Conservation (phyloP, 768 basidiomycete species). For the Dacryopinax primogenitus region DNA sequence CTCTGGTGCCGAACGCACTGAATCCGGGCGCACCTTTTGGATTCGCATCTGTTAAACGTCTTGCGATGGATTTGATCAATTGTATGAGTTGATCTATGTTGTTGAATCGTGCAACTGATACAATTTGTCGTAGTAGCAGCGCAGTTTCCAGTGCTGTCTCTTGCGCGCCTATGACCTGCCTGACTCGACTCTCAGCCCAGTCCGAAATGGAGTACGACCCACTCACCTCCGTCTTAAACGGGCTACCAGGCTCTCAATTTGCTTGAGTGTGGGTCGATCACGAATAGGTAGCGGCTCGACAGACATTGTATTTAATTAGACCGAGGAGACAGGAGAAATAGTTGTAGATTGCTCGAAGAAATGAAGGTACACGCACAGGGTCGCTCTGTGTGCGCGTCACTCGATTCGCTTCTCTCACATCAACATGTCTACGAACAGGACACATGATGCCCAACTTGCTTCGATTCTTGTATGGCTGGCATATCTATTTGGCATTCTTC, state of each 20-base stretch:
- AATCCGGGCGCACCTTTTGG: constrained; percentile 62
- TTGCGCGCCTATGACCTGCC: constrained; percentile 84
- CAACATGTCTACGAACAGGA: neutral
- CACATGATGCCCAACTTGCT: neutral
- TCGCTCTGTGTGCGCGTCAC: neutral
- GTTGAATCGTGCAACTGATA: constrained; percentile 72
- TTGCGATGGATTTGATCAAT: constrained; percentile 67
- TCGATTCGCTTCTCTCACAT: neutral
- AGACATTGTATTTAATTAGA: neutral
- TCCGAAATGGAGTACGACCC: neutral
- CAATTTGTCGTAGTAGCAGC: constrained; percentile 75
- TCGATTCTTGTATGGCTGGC: constrained; percentile 4
- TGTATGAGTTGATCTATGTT: constrained; percentile 75
- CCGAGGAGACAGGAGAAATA: neutral
- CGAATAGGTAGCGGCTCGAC: neutral
- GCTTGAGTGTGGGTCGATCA: neutral
- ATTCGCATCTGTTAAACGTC: constrained; percentile 74
- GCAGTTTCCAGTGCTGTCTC: constrained; percentile 82
- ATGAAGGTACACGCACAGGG: neutral
- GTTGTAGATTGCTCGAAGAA: neutral
- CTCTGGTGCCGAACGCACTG: neutral
- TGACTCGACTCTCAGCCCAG: constrained; percentile 24
- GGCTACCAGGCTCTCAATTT: neutral
- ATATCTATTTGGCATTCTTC: neutral
- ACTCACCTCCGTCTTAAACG: neutral